phyloP scores from a whole-genome alignment of 2,329 filamentous ascomycete species.

The Allantophomopsis cytisporea region DNA sequence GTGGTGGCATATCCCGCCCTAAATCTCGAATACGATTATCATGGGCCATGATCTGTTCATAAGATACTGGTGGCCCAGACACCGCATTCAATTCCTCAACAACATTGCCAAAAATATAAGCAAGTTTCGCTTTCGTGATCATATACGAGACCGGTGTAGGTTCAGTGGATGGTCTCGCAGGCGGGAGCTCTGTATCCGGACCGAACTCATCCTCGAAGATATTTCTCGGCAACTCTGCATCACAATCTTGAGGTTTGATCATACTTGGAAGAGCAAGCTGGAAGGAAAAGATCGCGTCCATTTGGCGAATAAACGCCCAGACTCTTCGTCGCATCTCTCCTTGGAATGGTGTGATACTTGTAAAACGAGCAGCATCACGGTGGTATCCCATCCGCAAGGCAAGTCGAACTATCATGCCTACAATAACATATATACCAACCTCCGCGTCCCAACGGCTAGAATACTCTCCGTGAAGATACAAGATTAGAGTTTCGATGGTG shows the following conservation, averaged over 20 bases:
- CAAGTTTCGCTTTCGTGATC: conserved; percentile 58
- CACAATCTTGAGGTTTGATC: conserved; percentile 61
- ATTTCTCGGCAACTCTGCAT: conserved; percentile 63
- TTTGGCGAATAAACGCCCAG: conserved; percentile 60
- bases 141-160: conserved; percentile 68
- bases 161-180: conserved; percentile 52
- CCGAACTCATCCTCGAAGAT: conserved; percentile 72
- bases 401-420: conserved; percentile 37
- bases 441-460: conserved; percentile 63
- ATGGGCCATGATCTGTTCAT: conserved; percentile 51
- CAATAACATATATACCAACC: conserved; percentile 31
- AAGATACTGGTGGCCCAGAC: conserved; percentile 35
- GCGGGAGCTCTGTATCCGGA: conserved; percentile 51
- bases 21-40: conserved; percentile 47
- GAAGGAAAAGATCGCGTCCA: conserved; percentile 66
- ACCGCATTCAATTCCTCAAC: conserved; percentile 49
- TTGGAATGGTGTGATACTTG: conserved; percentile 58
- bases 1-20: conserved; percentile 59
- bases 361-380: conserved; percentile 62
- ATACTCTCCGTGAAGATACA: conserved; percentile 67
- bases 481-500: conserved; percentile 65
- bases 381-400: conserved; percentile 49
- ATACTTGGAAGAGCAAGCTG: conserved; percentile 49
- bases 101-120: conserved; percentile 57
- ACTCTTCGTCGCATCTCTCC: conserved; percentile 61